Evolutionary conservation across 2,329 filamentous ascomycete species (phyloP), one percentile per base, ranked within the genome.

Genomic region (Metarhizium guizhouense): DNA sequence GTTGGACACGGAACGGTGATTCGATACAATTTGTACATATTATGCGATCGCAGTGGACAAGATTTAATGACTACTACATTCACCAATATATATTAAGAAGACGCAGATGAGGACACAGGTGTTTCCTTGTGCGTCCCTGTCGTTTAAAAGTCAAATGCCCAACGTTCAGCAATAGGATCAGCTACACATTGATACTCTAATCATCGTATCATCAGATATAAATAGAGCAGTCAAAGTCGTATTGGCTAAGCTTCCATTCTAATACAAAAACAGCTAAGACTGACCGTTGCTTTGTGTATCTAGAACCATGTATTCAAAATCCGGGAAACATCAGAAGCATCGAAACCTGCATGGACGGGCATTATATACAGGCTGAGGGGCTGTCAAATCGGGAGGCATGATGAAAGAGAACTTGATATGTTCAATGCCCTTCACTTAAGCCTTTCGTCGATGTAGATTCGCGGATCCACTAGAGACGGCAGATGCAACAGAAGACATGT

Each of bases 371-470:
- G 6, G 6, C 32, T 11, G 32, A 34, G 32, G 25, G 32, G 32
- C 32, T 34, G 7, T 11, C 32, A 6, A 8, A 11, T 7, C 32
- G 6, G 32, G 10, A 34, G 10, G 32, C 32, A 34, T 34, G 32
- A 34, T 34, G 32, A 34, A 34, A 16, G 8, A 11, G 38, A 5
- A 11, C 38, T 40, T 40, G 13, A 16, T 11, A 14, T 34, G 5
- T 40, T 14, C 10, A 40, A 40, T 40, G 38, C 38, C 13, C 38
- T 40, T 40, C 32, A 34, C 13, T 11, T 4, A 68, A 47, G 54
- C 68, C 64, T 63, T 75, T 59, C 64, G 69, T 55, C 60, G 66
- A 54, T 58, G 67, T 40, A 60, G 58, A 20, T 55, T 57, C 3
- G 4, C 20, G 30, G 54, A 52, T 14, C 56, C 53, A 45, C 59